Evolutionary conservation across 306 rosid genomes (phyloP).

Genomic region (Inga oerstediana): DNA sequence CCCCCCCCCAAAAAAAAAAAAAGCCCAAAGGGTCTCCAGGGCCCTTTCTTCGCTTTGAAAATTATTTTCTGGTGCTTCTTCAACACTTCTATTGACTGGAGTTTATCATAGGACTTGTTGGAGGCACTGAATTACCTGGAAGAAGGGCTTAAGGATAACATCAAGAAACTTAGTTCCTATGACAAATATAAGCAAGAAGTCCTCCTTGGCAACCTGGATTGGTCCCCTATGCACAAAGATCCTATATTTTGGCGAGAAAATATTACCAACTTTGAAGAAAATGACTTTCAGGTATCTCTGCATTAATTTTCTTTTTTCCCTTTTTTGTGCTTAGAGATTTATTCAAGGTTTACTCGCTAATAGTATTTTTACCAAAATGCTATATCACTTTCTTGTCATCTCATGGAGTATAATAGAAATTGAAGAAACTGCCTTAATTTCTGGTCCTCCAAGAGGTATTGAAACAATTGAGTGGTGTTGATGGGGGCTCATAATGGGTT

Average conservation of each 20-base stretch:
- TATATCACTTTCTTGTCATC: neutral
- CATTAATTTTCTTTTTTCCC: neutral
- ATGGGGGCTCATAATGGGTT: neutral
- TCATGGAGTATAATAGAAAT: neutral
- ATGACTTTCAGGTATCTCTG: slow-evolving; percentile 83
- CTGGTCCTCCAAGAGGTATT: neutral
- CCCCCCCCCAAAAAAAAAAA: too few relatives aligned
- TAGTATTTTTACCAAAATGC: neutral
- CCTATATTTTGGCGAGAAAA: slow-evolving; percentile 93
- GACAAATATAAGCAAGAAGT: slow-evolving; percentile 97
- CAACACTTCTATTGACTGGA: slow-evolving; percentile 28
- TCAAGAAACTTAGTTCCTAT: slow-evolving; percentile 86
- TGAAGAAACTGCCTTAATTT: neutral
- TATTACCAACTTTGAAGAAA: slow-evolving; percentile 79
- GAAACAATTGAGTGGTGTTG: neutral
- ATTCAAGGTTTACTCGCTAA: neutral
- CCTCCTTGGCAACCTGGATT: slow-evolving; percentile 94
- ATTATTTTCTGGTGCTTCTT: neutral
- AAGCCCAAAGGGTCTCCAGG: neutral
- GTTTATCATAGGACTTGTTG: slow-evolving; percentile 73
- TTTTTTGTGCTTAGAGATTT: slow-evolving; percentile 4
- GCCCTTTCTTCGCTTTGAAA: neutral
- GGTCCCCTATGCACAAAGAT: slow-evolving; percentile 99
- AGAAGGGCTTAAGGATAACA: slow-evolving; percentile 84
- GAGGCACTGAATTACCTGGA: slow-evolving; percentile 87